These are phyloP conservation scores for Pestalotiopsis sp. DNA, from an alignment of 2,329 filamentous ascomycete genomes.

Conservation along the genomic window DNA sequence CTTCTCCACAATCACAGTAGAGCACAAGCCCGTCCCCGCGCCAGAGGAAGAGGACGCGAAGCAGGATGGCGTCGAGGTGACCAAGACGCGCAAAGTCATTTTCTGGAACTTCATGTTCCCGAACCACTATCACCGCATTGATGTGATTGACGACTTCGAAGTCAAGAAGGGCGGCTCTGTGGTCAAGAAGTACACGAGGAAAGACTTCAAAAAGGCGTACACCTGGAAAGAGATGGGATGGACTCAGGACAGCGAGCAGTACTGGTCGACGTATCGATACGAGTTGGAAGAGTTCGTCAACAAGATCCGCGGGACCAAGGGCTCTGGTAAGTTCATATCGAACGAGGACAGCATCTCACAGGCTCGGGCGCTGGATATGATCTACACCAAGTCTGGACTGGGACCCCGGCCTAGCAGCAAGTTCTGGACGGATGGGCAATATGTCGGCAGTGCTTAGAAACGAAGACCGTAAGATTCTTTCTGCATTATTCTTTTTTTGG, in stretches of 20 bases:
- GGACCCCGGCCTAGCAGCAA: conserved; percentile 17
- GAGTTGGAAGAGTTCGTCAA: conserved; percentile 50
- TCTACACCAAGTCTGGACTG: conserved; percentile 39
- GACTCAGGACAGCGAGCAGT: conserved; percentile 28
- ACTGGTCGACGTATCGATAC: conserved; percentile 44
- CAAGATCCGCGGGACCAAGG: conserved; percentile 35
- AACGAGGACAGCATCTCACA: conserved; percentile 40
- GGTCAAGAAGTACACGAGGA: conserved; percentile 23
- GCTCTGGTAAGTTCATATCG: conserved; percentile 36
- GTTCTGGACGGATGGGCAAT: neutral
- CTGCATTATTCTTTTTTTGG: no score
- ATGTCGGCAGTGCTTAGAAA: neutral
- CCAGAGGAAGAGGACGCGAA: neutral
- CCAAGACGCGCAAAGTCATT: conserved; percentile 20
- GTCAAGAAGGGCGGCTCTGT: conserved; percentile 9
- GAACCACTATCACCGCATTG: conserved; percentile 32
- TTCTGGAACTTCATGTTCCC: conserved; percentile 25
- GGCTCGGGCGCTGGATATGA: conserved; percentile 45
- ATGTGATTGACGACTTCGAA: conserved; percentile 31
- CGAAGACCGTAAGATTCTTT: no score
- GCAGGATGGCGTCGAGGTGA: neutral
- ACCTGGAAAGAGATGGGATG: conserved; percentile 32
- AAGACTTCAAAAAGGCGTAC: conserved; percentile 31
- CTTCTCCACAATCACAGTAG: conserved; percentile 16
- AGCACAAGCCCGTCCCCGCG: neutral